phyloP scores from a whole-genome alignment of 1,284 basidiomycete species.

The Violaceomyces palustris region DNA sequence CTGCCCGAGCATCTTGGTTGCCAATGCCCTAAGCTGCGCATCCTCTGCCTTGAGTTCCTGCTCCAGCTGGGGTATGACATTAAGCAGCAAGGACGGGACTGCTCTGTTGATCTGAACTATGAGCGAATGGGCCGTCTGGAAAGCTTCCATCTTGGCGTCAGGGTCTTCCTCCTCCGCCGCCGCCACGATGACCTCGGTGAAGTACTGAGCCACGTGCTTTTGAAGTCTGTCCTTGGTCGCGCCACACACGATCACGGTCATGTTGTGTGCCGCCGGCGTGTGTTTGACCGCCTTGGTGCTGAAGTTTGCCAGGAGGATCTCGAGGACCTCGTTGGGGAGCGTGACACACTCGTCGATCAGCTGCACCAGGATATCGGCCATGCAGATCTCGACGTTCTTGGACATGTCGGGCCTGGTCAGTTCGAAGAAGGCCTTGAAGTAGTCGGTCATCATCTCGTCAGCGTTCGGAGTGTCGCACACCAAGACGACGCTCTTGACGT shows the following conservation, averaged over 20 bases:
- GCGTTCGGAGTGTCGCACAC: constrained; percentile 82
- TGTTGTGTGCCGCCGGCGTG: constrained; percentile 63
- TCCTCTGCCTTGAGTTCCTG: constrained; percentile 80
- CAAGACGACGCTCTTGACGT: constrained; percentile 88
- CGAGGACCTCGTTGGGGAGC: constrained; percentile 72
- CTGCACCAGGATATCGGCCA: constrained; percentile 81
- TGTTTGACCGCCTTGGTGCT: constrained; percentile 62
- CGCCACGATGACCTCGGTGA: constrained; percentile 50
- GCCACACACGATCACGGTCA: constrained; percentile 85
- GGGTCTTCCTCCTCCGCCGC: constrained; percentile 52
- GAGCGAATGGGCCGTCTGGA: constrained; percentile 73
- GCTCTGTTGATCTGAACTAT: constrained; percentile 76
- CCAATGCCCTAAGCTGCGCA: constrained; percentile 67
- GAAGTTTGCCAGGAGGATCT: constrained; percentile 79
- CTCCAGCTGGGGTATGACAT: constrained; percentile 87
- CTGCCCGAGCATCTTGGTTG: constrained; percentile 76
- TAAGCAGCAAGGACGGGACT: constrained; percentile 75
- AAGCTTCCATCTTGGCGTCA: constrained; percentile 27
- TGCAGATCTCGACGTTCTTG: constrained; percentile 81
- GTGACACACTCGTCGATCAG: constrained; percentile 78
- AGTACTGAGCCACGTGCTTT: constrained; percentile 72
- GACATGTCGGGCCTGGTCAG: constrained; percentile 62
- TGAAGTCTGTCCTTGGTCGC: constrained; percentile 78
- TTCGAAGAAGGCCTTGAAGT: constrained; percentile 77
- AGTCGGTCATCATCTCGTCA: constrained; percentile 76